Evolutionary conservation across 2,329 filamentous ascomycete species (phyloP).

Genomic region (Fonsecaea monophora): DNA sequence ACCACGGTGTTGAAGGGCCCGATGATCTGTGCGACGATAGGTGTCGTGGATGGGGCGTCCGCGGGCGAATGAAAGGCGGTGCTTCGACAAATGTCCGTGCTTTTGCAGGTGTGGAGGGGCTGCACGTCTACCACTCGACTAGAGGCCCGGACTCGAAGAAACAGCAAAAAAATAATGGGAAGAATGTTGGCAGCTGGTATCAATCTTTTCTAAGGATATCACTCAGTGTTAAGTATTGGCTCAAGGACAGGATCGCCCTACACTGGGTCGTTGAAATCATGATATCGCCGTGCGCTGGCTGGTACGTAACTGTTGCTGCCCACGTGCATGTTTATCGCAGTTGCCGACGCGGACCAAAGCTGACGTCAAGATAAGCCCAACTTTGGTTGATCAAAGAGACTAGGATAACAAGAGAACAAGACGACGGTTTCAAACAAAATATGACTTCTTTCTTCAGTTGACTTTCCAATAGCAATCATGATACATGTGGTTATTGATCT

Average conservation of each 20-base stretch:
- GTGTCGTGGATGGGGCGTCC: neutral
- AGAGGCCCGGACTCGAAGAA: neutral
- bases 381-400: neutral
- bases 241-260: neutral
- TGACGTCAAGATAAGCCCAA: neutral
- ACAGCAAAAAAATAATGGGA: neutral
- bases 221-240: neutral
- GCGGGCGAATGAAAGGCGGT: neutral
- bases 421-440: neutral
- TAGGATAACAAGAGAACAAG: neutral
- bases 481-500: conserved; percentile 12
- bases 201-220: neutral
- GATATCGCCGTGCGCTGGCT: neutral
- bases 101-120: neutral
- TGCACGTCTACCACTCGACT: neutral
- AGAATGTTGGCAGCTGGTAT: neutral
- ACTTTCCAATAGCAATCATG: conserved; percentile 14
- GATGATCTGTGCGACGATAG: neutral
- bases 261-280: neutral
- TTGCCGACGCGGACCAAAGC: neutral
- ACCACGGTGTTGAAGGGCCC: neutral
- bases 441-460: neutral
- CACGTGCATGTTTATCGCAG: neutral
- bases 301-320: neutral
- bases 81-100: neutral